Conservation (phyloP, 768 basidiomycete genomes). For the Neoboletus brunneissimus region DNA sequence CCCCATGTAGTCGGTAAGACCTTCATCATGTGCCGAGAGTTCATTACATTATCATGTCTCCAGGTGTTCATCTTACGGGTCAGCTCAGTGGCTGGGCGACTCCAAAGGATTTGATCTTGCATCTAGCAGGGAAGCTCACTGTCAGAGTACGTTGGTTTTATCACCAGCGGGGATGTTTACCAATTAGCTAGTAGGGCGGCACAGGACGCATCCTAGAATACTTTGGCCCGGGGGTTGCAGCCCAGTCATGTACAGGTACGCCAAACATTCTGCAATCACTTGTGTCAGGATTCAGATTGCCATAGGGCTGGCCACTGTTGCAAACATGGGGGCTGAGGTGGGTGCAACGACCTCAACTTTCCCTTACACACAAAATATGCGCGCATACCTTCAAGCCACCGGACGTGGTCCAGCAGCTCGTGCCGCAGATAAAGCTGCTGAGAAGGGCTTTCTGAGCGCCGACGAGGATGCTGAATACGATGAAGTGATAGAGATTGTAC, state of each 20-base stretch:
- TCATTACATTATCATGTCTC: not conserved
- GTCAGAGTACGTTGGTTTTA: conserved; percentile 62
- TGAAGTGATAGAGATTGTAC: conserved; percentile 88
- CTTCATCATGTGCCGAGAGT: not conserved
- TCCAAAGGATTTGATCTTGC: conserved; percentile 93
- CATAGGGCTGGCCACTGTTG: conserved; percentile 85
- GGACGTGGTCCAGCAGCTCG: conserved; percentile 81
- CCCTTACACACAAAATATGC: conserved; percentile 91
- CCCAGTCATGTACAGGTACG: conserved; percentile 89
- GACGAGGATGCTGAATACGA: conserved; percentile 93
- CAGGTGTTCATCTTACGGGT: conserved; percentile 87
- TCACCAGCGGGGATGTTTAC: not conserved
- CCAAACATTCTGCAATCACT: not conserved
- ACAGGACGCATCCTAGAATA: conserved; percentile 97
- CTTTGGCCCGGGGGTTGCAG: conserved; percentile 87
- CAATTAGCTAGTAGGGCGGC: conserved; percentile 62
- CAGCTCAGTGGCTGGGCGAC: conserved; percentile 88
- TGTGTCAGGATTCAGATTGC: not conserved
- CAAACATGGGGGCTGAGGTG: conserved; percentile 99
- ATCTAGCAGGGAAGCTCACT: conserved; percentile 91
- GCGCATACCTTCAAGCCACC: conserved; percentile 85
- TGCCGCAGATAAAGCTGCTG: conserved; percentile 83
- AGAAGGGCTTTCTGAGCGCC: conserved; percentile 71
- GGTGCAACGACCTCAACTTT: conserved; percentile 99
- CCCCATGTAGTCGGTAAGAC: conserved; percentile 73